A percentile compares a stretch with the other conserved stretches of the same genome.
These are phyloP conservation scores for Neopestalotiopsis clavispora DNA, from an alignment of 2,329 filamentous ascomycete genomes.

Conservation along the genomic window DNA sequence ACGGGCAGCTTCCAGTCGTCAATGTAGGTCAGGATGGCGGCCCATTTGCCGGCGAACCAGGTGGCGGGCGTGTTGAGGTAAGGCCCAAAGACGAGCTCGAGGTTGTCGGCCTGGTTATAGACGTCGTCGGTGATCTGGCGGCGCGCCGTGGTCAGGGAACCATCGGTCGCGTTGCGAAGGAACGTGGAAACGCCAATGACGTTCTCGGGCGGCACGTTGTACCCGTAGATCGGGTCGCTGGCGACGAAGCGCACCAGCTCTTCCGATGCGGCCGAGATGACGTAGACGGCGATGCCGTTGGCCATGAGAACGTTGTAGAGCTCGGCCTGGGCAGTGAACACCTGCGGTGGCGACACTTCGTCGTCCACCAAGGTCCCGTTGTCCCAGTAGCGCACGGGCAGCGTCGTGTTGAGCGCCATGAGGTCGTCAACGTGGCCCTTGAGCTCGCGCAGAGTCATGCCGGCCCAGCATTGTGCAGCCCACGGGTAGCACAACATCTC, in stretches of 20 bases:
- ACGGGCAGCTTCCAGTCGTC: slow-evolving; percentile 48
- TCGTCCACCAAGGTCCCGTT: slow-evolving; percentile 34
- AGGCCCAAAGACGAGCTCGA: slow-evolving; percentile 44
- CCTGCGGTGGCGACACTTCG: slow-evolving; percentile 38
- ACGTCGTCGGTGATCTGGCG: slow-evolving; percentile 43
- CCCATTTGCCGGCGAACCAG: slow-evolving; percentile 50
- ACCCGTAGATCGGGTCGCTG: slow-evolving; percentile 49
- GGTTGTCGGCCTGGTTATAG: slow-evolving; percentile 41
- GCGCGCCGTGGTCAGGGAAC: slow-evolving; percentile 39
- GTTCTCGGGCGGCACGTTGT: slow-evolving; percentile 48
- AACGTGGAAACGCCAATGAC: slow-evolving; percentile 48
- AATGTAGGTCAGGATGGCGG: slow-evolving; percentile 47
- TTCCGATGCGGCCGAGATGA: slow-evolving; percentile 46
- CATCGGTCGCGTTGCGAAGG: slow-evolving; percentile 35
- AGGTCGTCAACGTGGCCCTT: slow-evolving; percentile 53
- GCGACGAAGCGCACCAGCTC: slow-evolving; percentile 51
- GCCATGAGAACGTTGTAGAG: slow-evolving; percentile 48
- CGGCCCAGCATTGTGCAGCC: slow-evolving; percentile 46
- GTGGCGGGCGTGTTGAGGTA: slow-evolving; percentile 48
- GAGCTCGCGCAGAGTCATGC: slow-evolving; percentile 48
- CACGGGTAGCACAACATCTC: slow-evolving; percentile 48
- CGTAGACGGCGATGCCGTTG: slow-evolving; percentile 49
- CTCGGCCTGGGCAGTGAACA: slow-evolving; percentile 47
- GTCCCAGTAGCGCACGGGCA: slow-evolving; percentile 42
- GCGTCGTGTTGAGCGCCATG: slow-evolving; percentile 45